A percentile compares a stretch with the other conserved stretches of the same genome.
Evolutionary conservation across 768 basidiomycete species (phyloP).

Genomic region (Termitomyces sp.): DNA sequence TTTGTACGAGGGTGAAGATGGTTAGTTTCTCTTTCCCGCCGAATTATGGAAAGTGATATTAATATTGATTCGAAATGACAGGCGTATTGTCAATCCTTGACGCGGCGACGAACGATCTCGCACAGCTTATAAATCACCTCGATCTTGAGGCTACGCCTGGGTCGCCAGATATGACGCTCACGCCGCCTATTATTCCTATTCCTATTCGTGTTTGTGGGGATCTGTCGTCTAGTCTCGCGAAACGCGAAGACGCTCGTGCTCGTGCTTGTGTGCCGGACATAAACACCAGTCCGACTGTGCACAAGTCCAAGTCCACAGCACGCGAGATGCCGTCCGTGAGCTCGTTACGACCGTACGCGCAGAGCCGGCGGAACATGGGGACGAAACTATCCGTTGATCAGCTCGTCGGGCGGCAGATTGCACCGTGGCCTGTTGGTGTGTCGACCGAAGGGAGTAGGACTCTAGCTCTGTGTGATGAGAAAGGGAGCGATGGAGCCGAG

Average conservation of each 20-base stretch:
- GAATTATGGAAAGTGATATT: too few species aligned
- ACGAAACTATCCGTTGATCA: too few species aligned
- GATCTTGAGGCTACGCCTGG: constrained; percentile 77
- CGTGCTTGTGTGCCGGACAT: neutral
- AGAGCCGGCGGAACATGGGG: constrained; percentile 20
- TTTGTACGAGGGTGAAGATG: constrained; percentile 51
- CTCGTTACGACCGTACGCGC: constrained; percentile 50
- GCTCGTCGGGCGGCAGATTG: constrained; percentile 61
- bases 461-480: too few species aligned
- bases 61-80: constrained; percentile 11
- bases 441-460: too few species aligned
- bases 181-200: too few species aligned
- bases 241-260: neutral
- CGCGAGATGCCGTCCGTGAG: constrained; percentile 34
- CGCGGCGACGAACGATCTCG: constrained; percentile 78
- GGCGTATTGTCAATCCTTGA: constrained; percentile 69
- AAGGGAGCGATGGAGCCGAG: too few species aligned
- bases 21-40: constrained; percentile 26
- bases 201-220: too few species aligned
- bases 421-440: constrained; percentile 63
- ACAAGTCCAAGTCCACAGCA: constrained; percentile 20
- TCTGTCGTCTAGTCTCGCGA: too few species aligned
- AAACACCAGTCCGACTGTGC: neutral
- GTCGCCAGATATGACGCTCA: constrained; percentile 45
- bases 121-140: constrained; percentile 73